Percentiles rank a stretch among this genome's conserved stretches.
Conservation (phyloP, 768 basidiomycete species). For the Rhizopogon vulgaris region DNA sequence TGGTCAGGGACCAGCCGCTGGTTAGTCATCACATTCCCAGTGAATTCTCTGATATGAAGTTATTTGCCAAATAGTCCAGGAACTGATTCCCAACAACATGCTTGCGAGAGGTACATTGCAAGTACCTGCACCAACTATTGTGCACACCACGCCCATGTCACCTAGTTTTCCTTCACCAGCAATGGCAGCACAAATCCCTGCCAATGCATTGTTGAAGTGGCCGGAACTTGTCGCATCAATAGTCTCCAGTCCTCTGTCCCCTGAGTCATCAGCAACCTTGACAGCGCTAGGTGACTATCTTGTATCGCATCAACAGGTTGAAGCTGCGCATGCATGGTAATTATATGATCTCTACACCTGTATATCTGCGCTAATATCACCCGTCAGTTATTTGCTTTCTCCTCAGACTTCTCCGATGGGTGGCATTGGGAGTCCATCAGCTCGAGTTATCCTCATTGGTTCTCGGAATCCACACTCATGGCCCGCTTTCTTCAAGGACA, state of each 20-base stretch:
- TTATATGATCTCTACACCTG: slow-evolving; percentile 18
- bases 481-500: slow-evolving; percentile 53
- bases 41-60: slow-evolving; percentile 4
- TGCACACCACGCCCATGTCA: slow-evolving; percentile 51
- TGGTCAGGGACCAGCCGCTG: slow-evolving; percentile 72
- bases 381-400: slow-evolving; percentile 74
- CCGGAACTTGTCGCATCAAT: slow-evolving; percentile 82
- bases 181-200: slow-evolving; percentile 42
- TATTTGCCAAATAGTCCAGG: slow-evolving; percentile 49
- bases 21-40: slow-evolving; percentile 35
- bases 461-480: slow-evolving; percentile 48
- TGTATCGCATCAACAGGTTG: slow-evolving; percentile 59
- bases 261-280: slow-evolving; percentile 68
- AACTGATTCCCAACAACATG: slow-evolving; percentile 56
- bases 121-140: slow-evolving; percentile 24
- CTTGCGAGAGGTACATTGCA: slow-evolving; percentile 40
- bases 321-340: slow-evolving; percentile 92
- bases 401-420: slow-evolving; percentile 72
- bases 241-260: slow-evolving; percentile 57
- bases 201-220: slow-evolving; percentile 71
- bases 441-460: slow-evolving; percentile 72
- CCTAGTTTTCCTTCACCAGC: slow-evolving; percentile 52
- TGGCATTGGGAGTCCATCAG: slow-evolving; percentile 59
- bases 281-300: slow-evolving; percentile 84
- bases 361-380: slow-evolving; percentile 3